These are phyloP conservation scores for Aspergillus bertholletiae DNA, from an alignment of 495 filamentous ascomycete genomes.

Conservation along the genomic window DNA sequence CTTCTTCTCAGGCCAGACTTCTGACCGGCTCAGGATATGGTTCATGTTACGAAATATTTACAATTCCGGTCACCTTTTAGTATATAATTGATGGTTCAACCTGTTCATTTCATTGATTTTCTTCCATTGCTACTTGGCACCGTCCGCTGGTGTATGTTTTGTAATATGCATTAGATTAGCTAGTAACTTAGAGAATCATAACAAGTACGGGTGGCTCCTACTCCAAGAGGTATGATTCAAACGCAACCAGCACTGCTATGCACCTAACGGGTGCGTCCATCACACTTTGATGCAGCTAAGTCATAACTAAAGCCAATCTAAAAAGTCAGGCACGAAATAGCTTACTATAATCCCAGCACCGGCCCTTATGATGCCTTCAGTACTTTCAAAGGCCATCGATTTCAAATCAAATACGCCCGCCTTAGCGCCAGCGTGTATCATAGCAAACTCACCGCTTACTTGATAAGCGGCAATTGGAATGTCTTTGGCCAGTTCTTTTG, in stretches of 20 bases:
- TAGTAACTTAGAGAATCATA: not conserved
- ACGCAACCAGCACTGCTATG: not conserved
- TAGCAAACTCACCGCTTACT: slow-evolving; percentile 94
- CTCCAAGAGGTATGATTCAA: not conserved
- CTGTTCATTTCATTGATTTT: not conserved
- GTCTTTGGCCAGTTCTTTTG: slow-evolving; percentile 86
- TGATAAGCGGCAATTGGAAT: slow-evolving; percentile 94
- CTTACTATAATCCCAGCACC: slow-evolving; percentile 88
- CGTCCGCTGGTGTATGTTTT: too few relatives aligned
- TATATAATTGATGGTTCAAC: not conserved
- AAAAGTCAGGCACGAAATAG: slow-evolving; percentile 91
- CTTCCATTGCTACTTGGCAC: slow-evolving; percentile 2
- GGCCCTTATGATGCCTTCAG: slow-evolving; percentile 87
- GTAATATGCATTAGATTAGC: too few relatives aligned
- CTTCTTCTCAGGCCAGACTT: not conserved
- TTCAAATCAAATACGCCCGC: slow-evolving; percentile 97
- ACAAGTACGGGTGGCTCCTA: not conserved
- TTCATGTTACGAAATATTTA: not conserved
- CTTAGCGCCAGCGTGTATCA: slow-evolving; percentile 95
- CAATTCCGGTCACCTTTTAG: not conserved
- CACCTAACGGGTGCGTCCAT: not conserved
- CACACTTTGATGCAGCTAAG: not conserved
- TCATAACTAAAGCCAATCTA: slow-evolving; percentile 67
- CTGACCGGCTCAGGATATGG: slow-evolving; percentile 9
- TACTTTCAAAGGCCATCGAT: slow-evolving; percentile 90